phyloP scores from a whole-genome alignment of 495 filamentous ascomycete species.

The Neurospora hispaniola region DNA sequence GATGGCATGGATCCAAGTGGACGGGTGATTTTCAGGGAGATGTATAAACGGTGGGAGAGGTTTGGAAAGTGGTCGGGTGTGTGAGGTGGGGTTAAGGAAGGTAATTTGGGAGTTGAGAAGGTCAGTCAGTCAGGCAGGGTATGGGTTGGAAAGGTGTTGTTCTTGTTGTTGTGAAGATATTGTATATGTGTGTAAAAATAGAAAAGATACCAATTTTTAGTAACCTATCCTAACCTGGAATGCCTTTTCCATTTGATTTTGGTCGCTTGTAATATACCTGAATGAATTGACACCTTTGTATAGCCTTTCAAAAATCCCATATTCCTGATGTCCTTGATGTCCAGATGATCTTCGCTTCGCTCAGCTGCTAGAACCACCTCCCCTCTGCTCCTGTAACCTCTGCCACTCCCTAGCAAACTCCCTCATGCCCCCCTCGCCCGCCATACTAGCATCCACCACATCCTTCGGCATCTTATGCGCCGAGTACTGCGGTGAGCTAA shows the following conservation, averaged over 20 bases:
- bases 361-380: not conserved
- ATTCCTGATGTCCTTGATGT: not conserved
- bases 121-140: no score
- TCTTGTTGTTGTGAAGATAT: no score
- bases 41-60: slow-evolving; percentile 58
- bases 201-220: not conserved
- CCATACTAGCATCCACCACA: slow-evolving; percentile 79
- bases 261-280: not conserved
- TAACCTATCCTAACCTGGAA: not conserved
- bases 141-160: not conserved
- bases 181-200: not conserved
- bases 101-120: not conserved
- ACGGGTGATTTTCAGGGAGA: slow-evolving; percentile 57
- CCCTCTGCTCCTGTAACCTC: slow-evolving; percentile 39
- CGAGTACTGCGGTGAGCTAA: slow-evolving; percentile 78
- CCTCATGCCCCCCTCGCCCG: slow-evolving; percentile 61
- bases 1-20: slow-evolving; percentile 57
- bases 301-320: not conserved
- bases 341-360: not conserved
- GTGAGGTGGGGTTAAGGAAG: slow-evolving; percentile 5
- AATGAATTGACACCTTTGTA: not conserved
- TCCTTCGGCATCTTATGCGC: slow-evolving; percentile 93
- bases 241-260: not conserved
- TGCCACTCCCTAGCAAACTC: slow-evolving; percentile 87
- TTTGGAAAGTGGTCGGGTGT: slow-evolving; percentile 63